These are phyloP conservation scores for Mallotus nudiflorus DNA, from an alignment of 345 rosid genomes.

Conservation along the genomic window DNA sequence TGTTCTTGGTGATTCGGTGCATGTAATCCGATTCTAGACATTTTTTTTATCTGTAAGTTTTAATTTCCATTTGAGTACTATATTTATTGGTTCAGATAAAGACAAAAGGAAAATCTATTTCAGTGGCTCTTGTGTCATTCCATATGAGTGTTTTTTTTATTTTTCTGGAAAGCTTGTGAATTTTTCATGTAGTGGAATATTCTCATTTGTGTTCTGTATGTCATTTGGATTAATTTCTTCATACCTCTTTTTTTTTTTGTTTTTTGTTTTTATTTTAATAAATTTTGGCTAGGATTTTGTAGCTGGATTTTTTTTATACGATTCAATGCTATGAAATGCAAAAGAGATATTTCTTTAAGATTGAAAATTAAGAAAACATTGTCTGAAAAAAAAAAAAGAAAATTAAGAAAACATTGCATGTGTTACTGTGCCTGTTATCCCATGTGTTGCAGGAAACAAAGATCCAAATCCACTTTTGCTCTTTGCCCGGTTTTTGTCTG, in stretches of 20 bases:
- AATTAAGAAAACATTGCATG: background rate
- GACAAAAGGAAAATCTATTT: slow-evolving; percentile 11
- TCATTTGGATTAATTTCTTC: background rate
- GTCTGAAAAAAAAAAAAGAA: too few species aligned
- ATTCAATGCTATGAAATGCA: too few species aligned
- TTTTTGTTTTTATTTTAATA: too few species aligned
- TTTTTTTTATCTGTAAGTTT: slow-evolving; percentile 2
- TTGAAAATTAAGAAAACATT: background rate
- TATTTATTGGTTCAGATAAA: slow-evolving; percentile 4
- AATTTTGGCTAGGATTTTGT: too few species aligned
- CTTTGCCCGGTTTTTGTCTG: background rate
- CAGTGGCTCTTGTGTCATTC: background rate
- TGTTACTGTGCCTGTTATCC: background rate
- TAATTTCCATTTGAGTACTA: background rate
- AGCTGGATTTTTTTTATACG: too few species aligned
- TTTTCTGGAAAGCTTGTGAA: background rate
- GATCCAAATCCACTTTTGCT: background rate
- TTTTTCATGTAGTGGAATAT: background rate
- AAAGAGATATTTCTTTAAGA: background rate
- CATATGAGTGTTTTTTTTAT: background rate
- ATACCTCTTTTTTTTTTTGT: background rate
- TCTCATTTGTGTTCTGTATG: background rate
- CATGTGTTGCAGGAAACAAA: background rate
- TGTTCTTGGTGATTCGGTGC: background rate
- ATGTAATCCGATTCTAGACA: slow-evolving; percentile 13